phyloP scores from a whole-genome alignment of 2,329 filamentous ascomycete species.

The Pleomassaria siparia region DNA sequence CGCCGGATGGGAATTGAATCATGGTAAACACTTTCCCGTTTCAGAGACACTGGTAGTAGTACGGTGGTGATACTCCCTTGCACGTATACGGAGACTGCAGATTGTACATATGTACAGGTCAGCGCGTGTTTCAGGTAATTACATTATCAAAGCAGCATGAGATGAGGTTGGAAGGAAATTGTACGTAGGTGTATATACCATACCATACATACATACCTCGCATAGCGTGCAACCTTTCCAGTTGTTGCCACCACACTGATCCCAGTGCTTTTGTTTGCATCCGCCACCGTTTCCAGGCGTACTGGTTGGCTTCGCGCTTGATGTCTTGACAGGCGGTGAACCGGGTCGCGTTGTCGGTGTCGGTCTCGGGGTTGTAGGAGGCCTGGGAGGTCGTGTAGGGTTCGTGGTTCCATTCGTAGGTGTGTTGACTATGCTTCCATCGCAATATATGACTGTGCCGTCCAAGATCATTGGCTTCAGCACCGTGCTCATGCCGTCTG shows the following conservation, averaged over 20 bases:
- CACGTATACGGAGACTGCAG: slow-evolving; percentile 28
- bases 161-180: neutral
- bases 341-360: slow-evolving; percentile 4
- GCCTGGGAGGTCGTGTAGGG: slow-evolving; percentile 15
- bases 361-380: slow-evolving; percentile 8
- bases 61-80: slow-evolving; percentile 30
- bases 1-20: neutral
- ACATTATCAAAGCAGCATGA: neutral
- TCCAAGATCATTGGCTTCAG: slow-evolving; percentile 65
- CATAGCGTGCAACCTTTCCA: slow-evolving; percentile 35
- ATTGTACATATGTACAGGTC: neutral
- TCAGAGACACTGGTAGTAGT: slow-evolving; percentile 33
- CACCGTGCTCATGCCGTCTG: slow-evolving; percentile 60
- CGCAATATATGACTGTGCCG: slow-evolving; percentile 61
- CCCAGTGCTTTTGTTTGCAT: slow-evolving; percentile 32
- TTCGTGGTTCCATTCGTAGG: slow-evolving; percentile 26
- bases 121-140: too few relatives aligned
- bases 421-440: slow-evolving; percentile 32
- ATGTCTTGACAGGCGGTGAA: slow-evolving; percentile 4
- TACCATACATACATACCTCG: slow-evolving; percentile 30
- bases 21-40: too few relatives aligned
- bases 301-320: slow-evolving; percentile 21
- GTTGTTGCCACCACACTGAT: slow-evolving; percentile 32
- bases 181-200: too few relatives aligned
- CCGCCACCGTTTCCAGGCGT: slow-evolving; percentile 22